phyloP scores from a whole-genome alignment of 2,329 filamentous ascomycete genomes.

The Trichoderma sp. region DNA sequence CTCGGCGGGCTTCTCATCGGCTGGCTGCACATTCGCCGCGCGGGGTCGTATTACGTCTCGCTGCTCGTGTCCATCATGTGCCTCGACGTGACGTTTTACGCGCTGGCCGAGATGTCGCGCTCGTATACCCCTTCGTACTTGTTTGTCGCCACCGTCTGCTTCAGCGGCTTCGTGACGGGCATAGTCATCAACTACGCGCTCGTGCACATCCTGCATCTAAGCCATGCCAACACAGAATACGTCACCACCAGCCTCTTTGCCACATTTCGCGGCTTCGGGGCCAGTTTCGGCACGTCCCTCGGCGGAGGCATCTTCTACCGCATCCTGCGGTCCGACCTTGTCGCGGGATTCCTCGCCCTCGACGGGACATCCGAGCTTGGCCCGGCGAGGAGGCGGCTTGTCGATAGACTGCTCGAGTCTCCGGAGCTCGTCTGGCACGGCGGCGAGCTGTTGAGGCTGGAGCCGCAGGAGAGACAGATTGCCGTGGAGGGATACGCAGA shows the following conservation, averaged over 20 bases:
- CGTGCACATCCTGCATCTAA: conserved; percentile 76
- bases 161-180: conserved; percentile 73
- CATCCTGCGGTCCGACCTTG: conserved; percentile 56
- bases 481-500: conserved; percentile 52
- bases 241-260: conserved; percentile 74
- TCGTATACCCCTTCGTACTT: conserved; percentile 42
- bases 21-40: conserved; percentile 71
- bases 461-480: conserved; percentile 44
- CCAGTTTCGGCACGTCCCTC: conserved; percentile 77
- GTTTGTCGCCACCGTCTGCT: conserved; percentile 63
- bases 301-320: conserved; percentile 75
- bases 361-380: conserved; percentile 43
- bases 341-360: conserved; percentile 55
- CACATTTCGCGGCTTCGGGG: conserved; percentile 80
- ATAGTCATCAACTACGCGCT: conserved; percentile 78
- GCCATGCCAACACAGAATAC: conserved; percentile 66
- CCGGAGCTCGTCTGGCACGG: conserved; percentile 52
- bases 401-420: conserved; percentile 52
- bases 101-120: conserved; percentile 54
- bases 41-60: conserved; percentile 71
- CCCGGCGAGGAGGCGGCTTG: conserved; percentile 42
- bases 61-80: conserved; percentile 60
- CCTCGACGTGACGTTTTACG: conserved; percentile 62
- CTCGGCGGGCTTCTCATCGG: conserved; percentile 72
- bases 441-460: conserved; percentile 36